A percentile compares a stretch with the other conserved stretches of the same genome.
Conservation (phyloP, 768 basidiomycete genomes). For the Pulveroboletus frians region DNA sequence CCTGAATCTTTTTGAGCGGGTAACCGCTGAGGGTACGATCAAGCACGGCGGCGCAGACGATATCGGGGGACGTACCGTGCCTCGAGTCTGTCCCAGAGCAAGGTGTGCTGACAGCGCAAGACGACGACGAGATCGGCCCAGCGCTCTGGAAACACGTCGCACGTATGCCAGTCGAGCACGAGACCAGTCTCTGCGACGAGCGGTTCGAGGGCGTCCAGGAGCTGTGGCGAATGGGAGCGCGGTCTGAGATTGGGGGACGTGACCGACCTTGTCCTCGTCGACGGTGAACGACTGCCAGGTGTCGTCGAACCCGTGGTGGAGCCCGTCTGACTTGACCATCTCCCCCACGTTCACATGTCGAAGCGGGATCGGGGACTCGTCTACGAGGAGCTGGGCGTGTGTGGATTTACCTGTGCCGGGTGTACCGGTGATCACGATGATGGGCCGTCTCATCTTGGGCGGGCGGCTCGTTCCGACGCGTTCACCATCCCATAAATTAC, state of each 20-base stretch:
- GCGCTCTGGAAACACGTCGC: slow-evolving; percentile 89
- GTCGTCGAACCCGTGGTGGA: slow-evolving; percentile 83
- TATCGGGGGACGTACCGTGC: slow-evolving; percentile 54
- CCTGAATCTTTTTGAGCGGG: slow-evolving; percentile 88
- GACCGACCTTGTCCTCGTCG: slow-evolving; percentile 88
- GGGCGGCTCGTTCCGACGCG: too few relatives aligned
- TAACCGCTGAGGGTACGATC: too few relatives aligned
- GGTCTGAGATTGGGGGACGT: too few relatives aligned
- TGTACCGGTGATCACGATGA: slow-evolving; percentile 85
- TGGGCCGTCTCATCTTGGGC: too few relatives aligned
- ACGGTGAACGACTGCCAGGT: slow-evolving; percentile 95
- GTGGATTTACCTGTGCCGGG: slow-evolving; percentile 97
- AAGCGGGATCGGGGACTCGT: slow-evolving; percentile 64
- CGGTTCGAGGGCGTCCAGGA: slow-evolving; percentile 84
- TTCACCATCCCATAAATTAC: too few relatives aligned
- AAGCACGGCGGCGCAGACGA: too few relatives aligned
- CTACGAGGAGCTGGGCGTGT: slow-evolving; percentile 77
- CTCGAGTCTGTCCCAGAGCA: slow-evolving; percentile 87
- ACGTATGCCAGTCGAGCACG: slow-evolving; percentile 93
- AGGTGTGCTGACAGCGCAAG: slow-evolving; percentile 79
- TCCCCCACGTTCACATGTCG: slow-evolving; percentile 88
- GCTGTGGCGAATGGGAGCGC: too few relatives aligned
- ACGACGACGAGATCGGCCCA: slow-evolving; percentile 97
- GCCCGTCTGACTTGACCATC: slow-evolving; percentile 73
- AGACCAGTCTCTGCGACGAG: slow-evolving; percentile 65